Evolutionary conservation across 83 land plant genomes (phyloP).

Genomic region (Picea abies): DNA sequence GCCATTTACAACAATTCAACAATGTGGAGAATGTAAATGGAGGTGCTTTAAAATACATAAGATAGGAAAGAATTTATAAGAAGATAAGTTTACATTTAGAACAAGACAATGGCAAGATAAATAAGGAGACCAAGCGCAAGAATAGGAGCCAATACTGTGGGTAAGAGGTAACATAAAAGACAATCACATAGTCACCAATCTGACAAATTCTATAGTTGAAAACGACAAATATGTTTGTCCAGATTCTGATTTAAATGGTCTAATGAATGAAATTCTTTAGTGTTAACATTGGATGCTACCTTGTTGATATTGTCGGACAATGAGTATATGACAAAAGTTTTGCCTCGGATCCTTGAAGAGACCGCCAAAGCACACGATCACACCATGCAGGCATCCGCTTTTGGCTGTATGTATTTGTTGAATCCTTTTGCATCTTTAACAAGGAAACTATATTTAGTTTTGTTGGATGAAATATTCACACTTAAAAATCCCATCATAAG

Average conservation of each 20-base stretch:
- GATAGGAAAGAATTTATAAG: too few species aligned
- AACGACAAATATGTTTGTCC: background rate
- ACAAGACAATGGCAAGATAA: too few species aligned
- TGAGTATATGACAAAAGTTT: conserved; percentile 37
- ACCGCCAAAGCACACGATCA: conserved; percentile 51
- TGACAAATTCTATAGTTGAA: too few species aligned
- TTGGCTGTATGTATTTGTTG: conserved; percentile 26
- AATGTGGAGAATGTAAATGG: too few species aligned
- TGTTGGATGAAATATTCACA: background rate
- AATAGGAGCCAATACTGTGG: too few species aligned
- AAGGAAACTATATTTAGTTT: background rate
- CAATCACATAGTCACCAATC: too few species aligned
- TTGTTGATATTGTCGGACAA: conserved; percentile 30
- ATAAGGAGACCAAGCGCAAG: too few species aligned
- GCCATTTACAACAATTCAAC: too few species aligned
- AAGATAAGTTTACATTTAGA: too few species aligned
- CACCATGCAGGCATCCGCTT: conserved; percentile 68
- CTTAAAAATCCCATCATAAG: background rate
- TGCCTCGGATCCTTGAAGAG: conserved; percentile 31
- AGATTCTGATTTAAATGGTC: background rate
- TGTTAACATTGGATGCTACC: conserved; percentile 16
- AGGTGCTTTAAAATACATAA: too few species aligned
- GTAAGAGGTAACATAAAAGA: too few species aligned
- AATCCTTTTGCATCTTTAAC: conserved; percentile 38
- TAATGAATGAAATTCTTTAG: background rate